These are phyloP conservation scores for Thymus quinquecostatus DNA, from an alignment of 257 asterid species.

Conservation along the genomic window DNA sequence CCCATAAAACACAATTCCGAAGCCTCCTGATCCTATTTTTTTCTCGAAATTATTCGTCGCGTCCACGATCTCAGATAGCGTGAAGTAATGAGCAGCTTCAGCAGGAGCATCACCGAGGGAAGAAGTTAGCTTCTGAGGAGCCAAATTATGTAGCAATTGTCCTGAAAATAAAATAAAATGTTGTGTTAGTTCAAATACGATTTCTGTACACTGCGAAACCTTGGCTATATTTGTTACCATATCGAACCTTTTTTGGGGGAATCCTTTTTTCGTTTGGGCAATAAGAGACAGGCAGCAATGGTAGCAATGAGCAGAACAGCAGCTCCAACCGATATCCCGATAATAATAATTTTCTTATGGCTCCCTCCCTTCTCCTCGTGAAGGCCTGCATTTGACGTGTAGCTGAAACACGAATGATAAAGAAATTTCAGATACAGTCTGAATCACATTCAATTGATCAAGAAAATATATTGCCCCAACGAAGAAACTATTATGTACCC, in stretches of 20 bases:
- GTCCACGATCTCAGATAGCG: slow-evolving; percentile 74
- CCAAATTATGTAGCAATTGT: slow-evolving; percentile 37
- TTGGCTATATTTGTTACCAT: slow-evolving; percentile 17
- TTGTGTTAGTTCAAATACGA: slow-evolving; percentile 28
- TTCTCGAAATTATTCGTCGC: slow-evolving; percentile 83
- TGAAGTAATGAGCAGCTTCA: slow-evolving; percentile 87
- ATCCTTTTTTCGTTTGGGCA: slow-evolving; percentile 58
- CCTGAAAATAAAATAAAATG: slow-evolving; percentile 44
- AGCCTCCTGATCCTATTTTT: slow-evolving; percentile 91
- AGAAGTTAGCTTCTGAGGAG: slow-evolving; percentile 55
- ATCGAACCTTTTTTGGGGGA: slow-evolving; percentile 59
- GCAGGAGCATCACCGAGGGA: slow-evolving; percentile 59
- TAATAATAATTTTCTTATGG: slow-evolving; percentile 66
- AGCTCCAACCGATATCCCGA: slow-evolving; percentile 83
- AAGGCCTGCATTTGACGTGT: slow-evolving; percentile 69
- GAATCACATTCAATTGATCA: slow-evolving; percentile 8
- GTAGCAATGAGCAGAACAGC: slow-evolving; percentile 73
- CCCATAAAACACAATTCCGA: slow-evolving; percentile 92
- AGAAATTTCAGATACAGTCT: not conserved
- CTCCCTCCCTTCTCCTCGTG: slow-evolving; percentile 45
- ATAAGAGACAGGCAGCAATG: slow-evolving; percentile 57
- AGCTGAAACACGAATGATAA: slow-evolving; percentile 52
- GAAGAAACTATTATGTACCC: slow-evolving; percentile 12
- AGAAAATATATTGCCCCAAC: not conserved
- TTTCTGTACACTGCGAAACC: slow-evolving; percentile 6